These are phyloP conservation scores for Aristolochia fimbriata DNA, from an alignment of 164 flowering plant species.

Conservation along the genomic window DNA sequence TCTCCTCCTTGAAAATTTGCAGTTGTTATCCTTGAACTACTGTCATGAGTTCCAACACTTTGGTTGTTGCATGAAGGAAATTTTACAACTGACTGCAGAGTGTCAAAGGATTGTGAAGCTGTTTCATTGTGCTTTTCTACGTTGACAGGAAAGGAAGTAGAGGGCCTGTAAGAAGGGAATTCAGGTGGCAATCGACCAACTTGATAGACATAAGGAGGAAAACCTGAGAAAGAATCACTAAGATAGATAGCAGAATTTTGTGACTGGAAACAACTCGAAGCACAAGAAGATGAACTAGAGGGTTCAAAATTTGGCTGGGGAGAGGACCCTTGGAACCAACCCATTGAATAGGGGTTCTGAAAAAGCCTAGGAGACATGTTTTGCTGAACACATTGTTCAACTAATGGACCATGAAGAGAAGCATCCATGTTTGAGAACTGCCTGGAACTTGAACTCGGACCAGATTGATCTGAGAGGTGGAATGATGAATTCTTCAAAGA, in stretches of 20 bases:
- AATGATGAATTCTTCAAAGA: slow-evolving; percentile 16
- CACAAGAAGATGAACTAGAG: slow-evolving; percentile 17
- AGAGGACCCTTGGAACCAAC: slow-evolving; percentile 12
- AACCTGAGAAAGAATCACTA: slow-evolving; percentile 35
- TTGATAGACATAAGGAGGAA: slow-evolving; percentile 26
- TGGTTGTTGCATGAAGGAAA: slow-evolving; percentile 14
- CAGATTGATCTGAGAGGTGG: slow-evolving; percentile 15
- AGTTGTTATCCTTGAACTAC: slow-evolving; percentile 8
- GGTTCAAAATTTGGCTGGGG: slow-evolving; percentile 17
- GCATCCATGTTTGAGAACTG: slow-evolving; percentile 27
- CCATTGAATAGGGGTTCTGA: slow-evolving; percentile 2
- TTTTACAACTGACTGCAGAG: slow-evolving; percentile 25
- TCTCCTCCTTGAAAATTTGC: slow-evolving; percentile 15
- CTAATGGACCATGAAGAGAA: slow-evolving; percentile 10
- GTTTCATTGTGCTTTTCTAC: slow-evolving; percentile 15
- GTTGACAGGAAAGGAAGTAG: slow-evolving; percentile 18
- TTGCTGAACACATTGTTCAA: slow-evolving; percentile 2
- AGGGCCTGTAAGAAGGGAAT: slow-evolving; percentile 17
- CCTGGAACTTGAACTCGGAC: slow-evolving; percentile 15
- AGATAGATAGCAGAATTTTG: slow-evolving; percentile 41
- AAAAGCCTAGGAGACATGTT: background rate
- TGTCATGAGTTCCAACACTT: background rate
- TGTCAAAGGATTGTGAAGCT: slow-evolving; percentile 19
- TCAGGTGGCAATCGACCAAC: slow-evolving; percentile 13
- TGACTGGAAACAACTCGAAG: slow-evolving; percentile 28